These are phyloP conservation scores for Pueraria montana DNA, from an alignment of 306 rosid genomes.

Conservation along the genomic window DNA sequence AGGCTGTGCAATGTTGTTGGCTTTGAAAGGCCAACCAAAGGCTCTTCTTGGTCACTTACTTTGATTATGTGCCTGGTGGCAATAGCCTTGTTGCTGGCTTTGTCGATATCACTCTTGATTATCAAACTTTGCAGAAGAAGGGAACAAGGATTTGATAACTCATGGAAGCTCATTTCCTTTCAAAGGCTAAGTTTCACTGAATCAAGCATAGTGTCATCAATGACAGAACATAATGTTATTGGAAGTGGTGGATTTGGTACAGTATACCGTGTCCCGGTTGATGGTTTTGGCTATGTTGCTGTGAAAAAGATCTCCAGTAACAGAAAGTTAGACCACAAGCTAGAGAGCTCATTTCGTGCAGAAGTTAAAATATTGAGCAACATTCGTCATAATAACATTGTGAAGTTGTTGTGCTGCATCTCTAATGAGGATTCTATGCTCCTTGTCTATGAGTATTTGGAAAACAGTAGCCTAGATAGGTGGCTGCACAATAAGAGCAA, in stretches of 20 bases:
- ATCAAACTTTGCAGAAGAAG: slow-evolving; percentile 46
- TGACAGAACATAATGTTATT: slow-evolving; percentile 60
- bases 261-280: slow-evolving; percentile 67
- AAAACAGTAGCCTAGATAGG: slow-evolving; percentile 74
- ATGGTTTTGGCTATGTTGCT: slow-evolving; percentile 62
- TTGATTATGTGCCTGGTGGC: slow-evolving; percentile 55
- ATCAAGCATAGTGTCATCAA: slow-evolving; percentile 60
- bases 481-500: slow-evolving; percentile 65
- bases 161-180: slow-evolving; percentile 77
- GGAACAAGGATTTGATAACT: slow-evolving; percentile 47
- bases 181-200: slow-evolving; percentile 71
- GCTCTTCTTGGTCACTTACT: slow-evolving; percentile 55
- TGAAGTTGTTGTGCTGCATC: slow-evolving; percentile 74
- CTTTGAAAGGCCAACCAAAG: slow-evolving; percentile 45
- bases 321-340: slow-evolving; percentile 64
- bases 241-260: slow-evolving; percentile 88
- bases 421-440: slow-evolving; percentile 70
- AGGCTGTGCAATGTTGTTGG: slow-evolving; percentile 49
- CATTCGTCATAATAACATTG: slow-evolving; percentile 85
- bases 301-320: slow-evolving; percentile 70
- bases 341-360: slow-evolving; percentile 74
- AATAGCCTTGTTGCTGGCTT: slow-evolving; percentile 31
- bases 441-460: slow-evolving; percentile 80
- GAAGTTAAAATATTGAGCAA: slow-evolving; percentile 77
- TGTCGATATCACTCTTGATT: slow-evolving; percentile 39